Base-by-base conservation (phyloP, 2,329 filamentous ascomycete species). In the Teratosphaeriaceae sp. region DNA sequence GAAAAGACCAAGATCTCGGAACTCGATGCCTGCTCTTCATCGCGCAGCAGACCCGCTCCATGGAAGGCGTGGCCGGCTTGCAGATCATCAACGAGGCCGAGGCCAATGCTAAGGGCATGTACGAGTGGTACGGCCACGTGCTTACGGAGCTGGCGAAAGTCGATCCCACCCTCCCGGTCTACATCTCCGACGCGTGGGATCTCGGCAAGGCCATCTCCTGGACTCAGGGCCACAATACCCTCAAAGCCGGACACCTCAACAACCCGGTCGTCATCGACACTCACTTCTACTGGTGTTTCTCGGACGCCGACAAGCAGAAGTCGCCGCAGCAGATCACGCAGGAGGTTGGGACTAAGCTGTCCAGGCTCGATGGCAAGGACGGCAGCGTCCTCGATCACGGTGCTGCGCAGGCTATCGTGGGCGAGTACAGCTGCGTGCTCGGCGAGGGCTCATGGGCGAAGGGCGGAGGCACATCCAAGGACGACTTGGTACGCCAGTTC, bases 161-260 rank as follows among this genome's bases (percentile, higher is more conserved):
- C 35, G 73, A 80, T 53, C 38, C 62, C 2, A 66, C 57, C 2
- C 62, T 80, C 36, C 76, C 76, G 0, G 59, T 80, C 15, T 74
- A 79, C 50, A 71, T 81, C 47, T 76, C 72, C 5, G 78, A 80
- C 53, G 76, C 65, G 1, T 80, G 76, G 75, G 67, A 79, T 52
- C 57, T 79, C 12, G 48, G 52, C 0, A 60, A 62, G 19, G 68
- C 69, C 2, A 48, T 75, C 19, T 55, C 64, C 7, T 80, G 75
- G 64, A 61, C 57, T 2, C 55, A 56, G 18, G 50, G 55, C 19
- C 23, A 53, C 54, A 61, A 61, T 42, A 38, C 31, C 11, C 33
- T 18, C 18, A 4, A 41, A 24, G 22, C 37, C n/a, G 44, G 54
- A n/a, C n/a, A n/a, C n/a, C n/a, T n/a, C n/a, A 48, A 56, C 11